These are phyloP conservation scores for Astrocystis sublimbata DNA, from an alignment of 495 filamentous ascomycete species.

Conservation along the genomic window DNA sequence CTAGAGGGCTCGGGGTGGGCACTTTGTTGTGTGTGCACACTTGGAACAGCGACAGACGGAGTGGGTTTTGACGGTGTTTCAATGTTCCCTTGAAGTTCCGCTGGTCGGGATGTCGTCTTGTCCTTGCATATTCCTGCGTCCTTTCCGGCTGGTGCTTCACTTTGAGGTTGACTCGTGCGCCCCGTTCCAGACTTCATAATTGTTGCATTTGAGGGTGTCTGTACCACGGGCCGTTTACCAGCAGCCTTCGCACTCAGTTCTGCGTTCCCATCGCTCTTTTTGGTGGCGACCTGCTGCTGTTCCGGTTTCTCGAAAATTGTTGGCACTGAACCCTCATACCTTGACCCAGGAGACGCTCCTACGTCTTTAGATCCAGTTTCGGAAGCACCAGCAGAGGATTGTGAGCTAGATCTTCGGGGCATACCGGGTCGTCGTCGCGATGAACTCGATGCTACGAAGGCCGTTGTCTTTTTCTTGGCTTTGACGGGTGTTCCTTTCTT, in stretches of 20 bases:
- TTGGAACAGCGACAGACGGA: constrained; percentile 18
- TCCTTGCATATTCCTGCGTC: not conserved
- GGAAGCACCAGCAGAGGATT: constrained; percentile 36
- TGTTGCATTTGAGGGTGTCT: constrained; percentile 18
- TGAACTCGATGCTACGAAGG: constrained; percentile 37
- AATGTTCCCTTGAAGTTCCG: constrained; percentile 17
- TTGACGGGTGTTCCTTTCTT: constrained; percentile 24
- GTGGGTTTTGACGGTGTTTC: constrained; percentile 8
- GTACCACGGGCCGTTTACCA: constrained; percentile 37
- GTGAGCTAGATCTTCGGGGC: constrained; percentile 43
- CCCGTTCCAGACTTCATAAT: constrained; percentile 18
- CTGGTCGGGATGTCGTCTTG: constrained; percentile 12
- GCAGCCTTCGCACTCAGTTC: constrained; percentile 38
- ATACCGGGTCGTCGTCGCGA: constrained; percentile 41
- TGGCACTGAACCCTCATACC: constrained; percentile 20
- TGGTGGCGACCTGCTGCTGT: constrained; percentile 1
- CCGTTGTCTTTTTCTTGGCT: constrained; percentile 34
- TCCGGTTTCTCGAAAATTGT: constrained; percentile 21
- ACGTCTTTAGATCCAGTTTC: constrained; percentile 28
- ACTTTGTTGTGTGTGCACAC: constrained; percentile 24
- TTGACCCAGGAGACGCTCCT: constrained; percentile 22
- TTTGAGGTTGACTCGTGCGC: constrained; percentile 5
- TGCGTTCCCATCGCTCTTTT: constrained; percentile 7
- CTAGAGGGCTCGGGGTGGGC: constrained; percentile 20
- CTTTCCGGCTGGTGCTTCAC: not conserved